phyloP scores from a whole-genome alignment of 139 green algal genomes.

The Chlorella sp. region DNA sequence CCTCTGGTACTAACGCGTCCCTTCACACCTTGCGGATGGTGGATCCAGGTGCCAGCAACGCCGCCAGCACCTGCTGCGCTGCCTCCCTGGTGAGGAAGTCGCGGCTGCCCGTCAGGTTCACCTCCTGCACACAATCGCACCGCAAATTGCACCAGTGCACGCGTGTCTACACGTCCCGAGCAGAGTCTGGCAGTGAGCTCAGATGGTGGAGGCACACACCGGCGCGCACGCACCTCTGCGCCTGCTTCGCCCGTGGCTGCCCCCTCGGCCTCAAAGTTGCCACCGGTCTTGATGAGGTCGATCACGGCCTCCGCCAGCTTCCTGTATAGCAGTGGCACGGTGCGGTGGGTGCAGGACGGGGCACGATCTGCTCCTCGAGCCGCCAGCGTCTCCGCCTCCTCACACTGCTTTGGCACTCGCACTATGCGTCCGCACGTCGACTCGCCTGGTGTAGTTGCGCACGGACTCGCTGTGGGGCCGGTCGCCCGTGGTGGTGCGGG shows the following conservation, averaged over 20 bases:
- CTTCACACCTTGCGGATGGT: slow-evolving; percentile 48
- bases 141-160: no score
- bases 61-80: slow-evolving; percentile 56
- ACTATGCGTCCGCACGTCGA: slow-evolving; percentile 14
- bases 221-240: background rate
- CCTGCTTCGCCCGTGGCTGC: background rate
- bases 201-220: background rate
- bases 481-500: slow-evolving; percentile 70
- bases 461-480: slow-evolving; percentile 41
- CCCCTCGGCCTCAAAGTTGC: slow-evolving; percentile 8
- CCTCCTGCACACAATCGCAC: no score
- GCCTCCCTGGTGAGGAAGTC: slow-evolving; percentile 80
- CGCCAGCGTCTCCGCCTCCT: no score
- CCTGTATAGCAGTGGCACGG: slow-evolving; percentile 18
- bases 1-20: no score
- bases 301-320: slow-evolving; percentile 69
- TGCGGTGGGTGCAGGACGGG: background rate
- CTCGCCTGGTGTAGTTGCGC: slow-evolving; percentile 43
- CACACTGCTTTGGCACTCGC: background rate
- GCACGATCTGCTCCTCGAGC: no score
- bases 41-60: slow-evolving; percentile 55
- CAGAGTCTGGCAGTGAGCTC: background rate
- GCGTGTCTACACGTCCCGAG: no score
- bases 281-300: slow-evolving; percentile 40
- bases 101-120: slow-evolving; percentile 76